phyloP scores from a whole-genome alignment of 805 yeast genomes.

The Starmerella bacillaris region DNA sequence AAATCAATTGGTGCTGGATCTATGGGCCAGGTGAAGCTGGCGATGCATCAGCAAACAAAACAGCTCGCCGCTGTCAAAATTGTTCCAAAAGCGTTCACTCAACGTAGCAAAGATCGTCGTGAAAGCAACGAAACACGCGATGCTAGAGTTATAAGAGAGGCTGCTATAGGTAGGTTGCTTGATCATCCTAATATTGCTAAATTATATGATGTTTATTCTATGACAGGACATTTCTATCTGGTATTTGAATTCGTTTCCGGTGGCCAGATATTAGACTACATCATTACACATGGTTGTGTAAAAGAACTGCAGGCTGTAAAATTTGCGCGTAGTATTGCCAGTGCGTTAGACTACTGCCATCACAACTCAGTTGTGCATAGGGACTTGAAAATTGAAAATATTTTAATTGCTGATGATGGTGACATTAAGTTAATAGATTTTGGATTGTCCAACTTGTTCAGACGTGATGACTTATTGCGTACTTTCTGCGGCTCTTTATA shows the following conservation, averaged over 20 bases:
- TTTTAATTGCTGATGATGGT: constrained; percentile 82
- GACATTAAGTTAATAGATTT: constrained; percentile 92
- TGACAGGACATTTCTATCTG: constrained; percentile 95
- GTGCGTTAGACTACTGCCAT: constrained; percentile 87
- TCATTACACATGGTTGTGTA: constrained; percentile 85
- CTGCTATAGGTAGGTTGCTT: constrained; percentile 74
- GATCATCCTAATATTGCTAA: constrained; percentile 88
- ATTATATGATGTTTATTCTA: constrained; percentile 80
- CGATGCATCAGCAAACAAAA: constrained; percentile 58
- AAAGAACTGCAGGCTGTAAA: constrained; percentile 87
- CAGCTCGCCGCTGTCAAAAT: constrained; percentile 76
- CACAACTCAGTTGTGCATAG: constrained; percentile 89
- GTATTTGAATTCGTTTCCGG: constrained; percentile 92
- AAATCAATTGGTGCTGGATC: constrained; percentile 96
- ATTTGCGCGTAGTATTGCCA: constrained; percentile 85
- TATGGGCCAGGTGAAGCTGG: constrained; percentile 96
- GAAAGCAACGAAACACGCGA: constrained; percentile 48
- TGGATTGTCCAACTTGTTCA: constrained; percentile 78
- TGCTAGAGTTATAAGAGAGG: constrained; percentile 83
- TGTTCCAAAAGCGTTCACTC: constrained; percentile 72
- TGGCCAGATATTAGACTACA: constrained; percentile 93
- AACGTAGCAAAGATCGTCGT: constrained; percentile 19
- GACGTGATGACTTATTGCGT: constrained; percentile 51
- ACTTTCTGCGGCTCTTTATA: constrained; percentile 95
- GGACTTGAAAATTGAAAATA: constrained; percentile 89